These are phyloP conservation scores for Pascua guehoae DNA, from an alignment of 1,284 basidiomycete genomes.

Conservation along the genomic window DNA sequence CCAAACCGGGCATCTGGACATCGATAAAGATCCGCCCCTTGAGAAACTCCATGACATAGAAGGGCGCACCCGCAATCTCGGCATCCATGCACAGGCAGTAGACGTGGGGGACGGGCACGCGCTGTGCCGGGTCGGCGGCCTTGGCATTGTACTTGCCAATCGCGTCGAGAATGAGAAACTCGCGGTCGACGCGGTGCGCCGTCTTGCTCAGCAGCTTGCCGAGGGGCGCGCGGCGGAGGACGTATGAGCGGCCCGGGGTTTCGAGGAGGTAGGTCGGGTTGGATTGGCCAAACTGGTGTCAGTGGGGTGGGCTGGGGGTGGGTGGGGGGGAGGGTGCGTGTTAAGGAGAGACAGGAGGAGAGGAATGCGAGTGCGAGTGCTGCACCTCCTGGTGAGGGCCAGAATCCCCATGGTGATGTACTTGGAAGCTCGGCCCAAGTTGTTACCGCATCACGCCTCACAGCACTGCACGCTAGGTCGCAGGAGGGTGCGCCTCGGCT, in stretches of 20 bases:
- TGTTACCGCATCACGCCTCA: background rate
- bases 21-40: constrained; percentile 91
- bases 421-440: no score
- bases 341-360: background rate
- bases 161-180: constrained; percentile 75
- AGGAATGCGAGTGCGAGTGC: background rate
- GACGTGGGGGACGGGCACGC: constrained; percentile 80
- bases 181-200: constrained; percentile 90
- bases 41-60: constrained; percentile 94
- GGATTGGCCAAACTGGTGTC: constrained; percentile 56
- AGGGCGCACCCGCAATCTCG: constrained; percentile 76
- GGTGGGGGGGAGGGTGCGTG: background rate
- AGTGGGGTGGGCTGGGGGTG: background rate
- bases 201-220: constrained; percentile 80
- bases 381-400: background rate
- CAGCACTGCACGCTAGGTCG: background rate
- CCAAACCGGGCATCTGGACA: constrained; percentile 66
- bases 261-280: constrained; percentile 79
- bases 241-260: constrained; percentile 45
- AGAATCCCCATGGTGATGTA: no score
- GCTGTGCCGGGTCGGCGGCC: constrained; percentile 22
- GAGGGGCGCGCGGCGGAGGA: constrained; percentile 89
- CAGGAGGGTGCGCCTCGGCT: background rate
- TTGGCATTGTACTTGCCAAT: constrained; percentile 66
- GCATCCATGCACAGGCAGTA: constrained; percentile 76